Percentiles rank a stretch among this genome's conserved stretches.
These are phyloP conservation scores for Cyclaneusma minus DNA, from an alignment of 2,329 filamentous ascomycete species.

Conservation along the genomic window DNA sequence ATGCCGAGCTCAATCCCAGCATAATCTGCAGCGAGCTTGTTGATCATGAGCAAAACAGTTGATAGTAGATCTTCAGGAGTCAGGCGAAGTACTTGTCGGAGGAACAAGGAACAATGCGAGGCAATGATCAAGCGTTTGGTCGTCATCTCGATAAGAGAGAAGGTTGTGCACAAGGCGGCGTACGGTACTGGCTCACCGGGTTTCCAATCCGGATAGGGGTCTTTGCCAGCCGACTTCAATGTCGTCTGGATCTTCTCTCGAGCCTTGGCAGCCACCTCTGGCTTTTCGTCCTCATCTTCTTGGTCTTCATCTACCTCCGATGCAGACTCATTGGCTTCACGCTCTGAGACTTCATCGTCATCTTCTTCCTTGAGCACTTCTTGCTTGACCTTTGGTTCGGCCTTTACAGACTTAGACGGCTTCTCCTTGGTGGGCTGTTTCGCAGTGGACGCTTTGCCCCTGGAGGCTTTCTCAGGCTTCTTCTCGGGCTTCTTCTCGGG, in stretches of 20 bases:
- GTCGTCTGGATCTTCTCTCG: slow-evolving; percentile 69
- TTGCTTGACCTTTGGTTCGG: slow-evolving; percentile 22
- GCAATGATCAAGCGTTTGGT: slow-evolving; percentile 80
- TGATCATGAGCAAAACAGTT: slow-evolving; percentile 89
- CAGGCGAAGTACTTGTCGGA: slow-evolving; percentile 84
- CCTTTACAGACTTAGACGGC: slow-evolving; percentile 7
- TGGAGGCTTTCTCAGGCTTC: slow-evolving; percentile 4
- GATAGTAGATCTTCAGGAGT: slow-evolving; percentile 79
- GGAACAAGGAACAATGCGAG: slow-evolving; percentile 77
- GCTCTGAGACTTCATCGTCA: slow-evolving; percentile 11
- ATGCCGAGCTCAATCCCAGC: slow-evolving; percentile 96
- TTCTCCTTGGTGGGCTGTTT: slow-evolving; percentile 5
- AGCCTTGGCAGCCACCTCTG: slow-evolving; percentile 56
- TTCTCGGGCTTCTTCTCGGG: slow-evolving; percentile 21
- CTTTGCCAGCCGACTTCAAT: slow-evolving; percentile 50
- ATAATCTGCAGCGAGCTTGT: slow-evolving; percentile 94
- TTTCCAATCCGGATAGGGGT: slow-evolving; percentile 93
- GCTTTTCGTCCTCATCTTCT: slow-evolving; percentile 46
- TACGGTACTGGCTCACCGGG: slow-evolving; percentile 81
- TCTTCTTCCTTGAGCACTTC: slow-evolving; percentile 19
- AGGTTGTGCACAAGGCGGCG: slow-evolving; percentile 84
- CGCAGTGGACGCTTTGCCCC: slow-evolving; percentile 1
- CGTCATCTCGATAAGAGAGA: slow-evolving; percentile 88
- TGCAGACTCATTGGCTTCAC: slow-evolving; percentile 23
- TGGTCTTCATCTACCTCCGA: slow-evolving; percentile 37